Conservation (phyloP, 176 grass and related monocot genomes). For the Hordeum vulgare region DNA sequence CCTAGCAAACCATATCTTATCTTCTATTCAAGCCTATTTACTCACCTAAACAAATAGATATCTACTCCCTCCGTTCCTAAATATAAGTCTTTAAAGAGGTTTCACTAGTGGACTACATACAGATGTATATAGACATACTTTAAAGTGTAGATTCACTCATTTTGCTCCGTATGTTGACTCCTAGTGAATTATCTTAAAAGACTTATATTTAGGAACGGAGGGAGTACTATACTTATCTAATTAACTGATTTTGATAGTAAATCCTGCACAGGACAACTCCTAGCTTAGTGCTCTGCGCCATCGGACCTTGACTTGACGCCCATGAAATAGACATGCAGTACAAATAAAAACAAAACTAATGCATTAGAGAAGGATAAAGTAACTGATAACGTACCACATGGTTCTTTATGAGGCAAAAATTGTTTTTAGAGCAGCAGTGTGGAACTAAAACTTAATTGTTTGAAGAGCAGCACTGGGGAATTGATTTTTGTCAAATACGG, state of each 20-base stretch:
- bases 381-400: neutral
- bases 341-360: neutral
- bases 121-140: too few relatives aligned
- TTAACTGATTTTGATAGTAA: neutral
- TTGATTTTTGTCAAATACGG: neutral
- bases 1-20: neutral
- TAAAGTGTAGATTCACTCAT: too few relatives aligned
- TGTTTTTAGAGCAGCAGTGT: neutral
- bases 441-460: neutral
- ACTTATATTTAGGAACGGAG: too few relatives aligned
- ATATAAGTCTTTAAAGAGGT: too few relatives aligned
- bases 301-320: neutral
- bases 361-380: neutral
- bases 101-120: too few relatives aligned
- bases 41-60: neutral
- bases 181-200: too few relatives aligned
- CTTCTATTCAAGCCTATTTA: neutral
- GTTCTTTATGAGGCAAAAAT: neutral
- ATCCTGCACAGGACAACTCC: neutral
- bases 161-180: too few relatives aligned
- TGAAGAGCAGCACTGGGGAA: neutral
- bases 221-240: neutral
- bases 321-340: neutral
- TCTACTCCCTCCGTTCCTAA: too few relatives aligned
- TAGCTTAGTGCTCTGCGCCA: neutral